These are phyloP conservation scores for Colletotrichum lindemuthianum DNA, from an alignment of 2,329 filamentous ascomycete species.

Conservation along the genomic window DNA sequence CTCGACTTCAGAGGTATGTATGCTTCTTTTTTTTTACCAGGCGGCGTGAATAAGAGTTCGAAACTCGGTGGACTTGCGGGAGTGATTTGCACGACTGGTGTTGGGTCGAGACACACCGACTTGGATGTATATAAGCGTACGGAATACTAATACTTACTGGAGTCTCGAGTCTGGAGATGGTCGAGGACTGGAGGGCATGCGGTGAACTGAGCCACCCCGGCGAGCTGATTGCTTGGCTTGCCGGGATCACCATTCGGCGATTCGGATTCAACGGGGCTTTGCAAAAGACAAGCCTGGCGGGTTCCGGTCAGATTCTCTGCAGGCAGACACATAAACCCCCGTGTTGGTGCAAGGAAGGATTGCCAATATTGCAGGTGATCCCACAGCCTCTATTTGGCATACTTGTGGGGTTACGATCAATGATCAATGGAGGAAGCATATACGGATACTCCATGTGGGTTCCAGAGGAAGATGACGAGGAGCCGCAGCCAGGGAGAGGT, in stretches of 20 bases:
- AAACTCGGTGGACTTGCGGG: not conserved
- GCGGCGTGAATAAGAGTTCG: no score
- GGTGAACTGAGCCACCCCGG: constrained; percentile 16
- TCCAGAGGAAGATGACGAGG: not conserved
- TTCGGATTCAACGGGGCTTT: constrained; percentile 10
- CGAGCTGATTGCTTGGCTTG: constrained; percentile 4
- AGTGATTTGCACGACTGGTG: not conserved
- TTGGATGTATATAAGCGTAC: constrained; percentile 17
- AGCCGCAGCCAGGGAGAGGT: no score
- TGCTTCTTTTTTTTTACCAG: no score
- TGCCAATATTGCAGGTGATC: constrained; percentile 12
- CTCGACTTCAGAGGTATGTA: no score
- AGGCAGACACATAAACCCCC: constrained; percentile 26
- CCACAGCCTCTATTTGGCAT: constrained; percentile 20
- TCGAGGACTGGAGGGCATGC: not conserved
- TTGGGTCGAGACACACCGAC: constrained; percentile 7
- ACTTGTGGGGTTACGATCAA: not conserved
- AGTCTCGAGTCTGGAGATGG: no score
- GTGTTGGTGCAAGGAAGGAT: constrained; percentile 15
- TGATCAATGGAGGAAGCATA: not conserved
- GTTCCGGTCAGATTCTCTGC: not conserved
- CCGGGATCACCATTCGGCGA: constrained; percentile 13
- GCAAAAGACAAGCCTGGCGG: not conserved
- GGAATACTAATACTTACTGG: not conserved
- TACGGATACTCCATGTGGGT: not conserved